Base-by-base conservation (phyloP, 75 land plant species). In the Azolla pinnata region DNA sequence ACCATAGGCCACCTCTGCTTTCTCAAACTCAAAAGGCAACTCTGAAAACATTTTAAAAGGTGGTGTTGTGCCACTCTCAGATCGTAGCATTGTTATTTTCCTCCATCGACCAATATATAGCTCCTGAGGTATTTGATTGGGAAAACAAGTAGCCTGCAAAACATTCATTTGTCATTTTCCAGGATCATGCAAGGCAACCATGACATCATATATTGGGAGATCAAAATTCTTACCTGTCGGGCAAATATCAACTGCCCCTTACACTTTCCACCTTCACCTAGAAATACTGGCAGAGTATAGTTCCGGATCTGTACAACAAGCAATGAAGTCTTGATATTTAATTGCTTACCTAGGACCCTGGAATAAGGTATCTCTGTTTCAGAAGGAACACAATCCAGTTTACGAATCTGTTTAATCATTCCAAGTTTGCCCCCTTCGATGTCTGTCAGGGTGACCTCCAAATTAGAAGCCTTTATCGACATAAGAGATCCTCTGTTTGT, bases 31-130 rank as follows among this genome's bases (percentile, higher is more conserved):
- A 31, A 95, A 49, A 5, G 96, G 96, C 58, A 95, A 65, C 32
- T 86, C 77, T 29, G 67, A 72, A 53, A 84, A 95, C 46, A 77
- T 79, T 74, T 95, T 95, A 64, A 85, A 60, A 32, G 90, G 72
- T 31, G 99, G 99, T 21, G 96, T 95, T 44, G 96, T 81, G 17
- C 99, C 99, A 79, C 88, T 89, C 34, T 81, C 82, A 28, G 99
- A 95, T 31, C 99, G 90, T 14, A 81, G 70, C 82, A 95, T 76
- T 18, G 65, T 52, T 19, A 95, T 79, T 53, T 72, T 83, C 56
- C 86, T 75, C 90, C 90, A 86, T 70, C 69, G 75, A 26, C 99
- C 99, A 57, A 95, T 53, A 62, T 64, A 89, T 29, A 95, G 80
- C 55, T 89, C 85, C 65, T 86, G 90, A 1, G 57, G 62, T 31